Evolutionary conservation across 192 early-diverging fungal genomes (phyloP), one percentile per base, ranked within the genome.

Genomic region (Tieghemiomyces parasiticus): DNA sequence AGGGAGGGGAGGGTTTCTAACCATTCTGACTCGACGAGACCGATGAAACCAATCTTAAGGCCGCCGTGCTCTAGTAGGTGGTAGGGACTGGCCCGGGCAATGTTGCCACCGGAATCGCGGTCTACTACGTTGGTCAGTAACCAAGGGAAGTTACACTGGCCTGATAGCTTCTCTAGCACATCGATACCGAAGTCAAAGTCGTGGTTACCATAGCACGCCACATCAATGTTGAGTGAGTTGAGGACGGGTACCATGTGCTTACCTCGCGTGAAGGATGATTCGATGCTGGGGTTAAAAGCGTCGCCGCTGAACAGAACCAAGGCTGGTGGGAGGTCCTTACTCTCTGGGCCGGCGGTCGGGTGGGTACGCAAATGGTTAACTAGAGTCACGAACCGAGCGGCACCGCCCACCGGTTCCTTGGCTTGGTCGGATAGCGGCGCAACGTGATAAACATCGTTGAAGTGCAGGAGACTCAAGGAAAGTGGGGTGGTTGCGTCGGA

Each of bases 171-270:
- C 48, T 76, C 72, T 33, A 85, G 63, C 12, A 63, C 67, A 30
- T 76, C 74, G 0, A 82, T 58, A 4, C 85, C 85, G 48, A 83
- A 83, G 68, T 87, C 84, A 70, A 84, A 84, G 67, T 84, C 82
- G 68, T 84, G 85, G 74, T 87, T 87, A n/a, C 85, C 85, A 28
- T 78, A 61, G 25, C 74, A 75, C 3, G 83, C 67, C 1, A 72
- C 82, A 28, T 81, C 74, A 28, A 87, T 74, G 16, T 62, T 62
- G 10, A 85, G 67, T n/a, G 60, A 46, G 61, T 85, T 87, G 20
- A 87, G 55, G 0, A 81, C 67, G 0, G 76, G 76, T 1, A 75
- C 73, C 79, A 85, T 83, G 44, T 85, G 83, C 42, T 64, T 58
- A 19, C 83, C 83, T 54, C 75, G 71, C 13, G 81, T 81, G 22